Evolutionary conservation across 2,329 filamentous ascomycete genomes (phyloP).

Genomic region (Lachnellula cervina): DNA sequence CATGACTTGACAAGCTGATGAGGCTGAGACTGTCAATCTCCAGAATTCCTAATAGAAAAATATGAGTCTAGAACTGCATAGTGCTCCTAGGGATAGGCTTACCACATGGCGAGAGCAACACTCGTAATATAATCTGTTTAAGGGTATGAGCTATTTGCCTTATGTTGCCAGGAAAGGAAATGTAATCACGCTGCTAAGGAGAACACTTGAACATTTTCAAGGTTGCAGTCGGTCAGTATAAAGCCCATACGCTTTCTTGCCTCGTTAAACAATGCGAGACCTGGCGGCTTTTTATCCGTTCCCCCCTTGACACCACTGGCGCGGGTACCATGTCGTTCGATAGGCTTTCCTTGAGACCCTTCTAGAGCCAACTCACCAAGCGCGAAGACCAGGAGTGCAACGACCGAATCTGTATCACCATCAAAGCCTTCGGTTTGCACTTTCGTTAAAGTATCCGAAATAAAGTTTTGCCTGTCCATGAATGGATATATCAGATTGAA

Average conservation of each 20-base stretch:
- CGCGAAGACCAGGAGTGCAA: constrained; percentile 53
- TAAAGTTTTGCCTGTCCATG: constrained; percentile 52
- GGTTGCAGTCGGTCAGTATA: constrained; percentile 46
- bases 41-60: constrained; percentile 48
- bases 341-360: constrained; percentile 42
- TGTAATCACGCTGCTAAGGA: constrained; percentile 48
- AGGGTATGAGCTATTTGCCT: not conserved
- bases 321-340: constrained; percentile 40
- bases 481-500: constrained; percentile 56
- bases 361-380: constrained; percentile 55
- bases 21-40: constrained; percentile 52
- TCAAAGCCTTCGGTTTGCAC: constrained; percentile 46
- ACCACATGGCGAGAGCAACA: constrained; percentile 48
- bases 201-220: constrained; percentile 56
- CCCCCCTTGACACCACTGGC: constrained; percentile 51
- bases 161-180: not conserved
- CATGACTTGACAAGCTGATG: constrained; percentile 51
- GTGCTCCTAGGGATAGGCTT: constrained; percentile 21
- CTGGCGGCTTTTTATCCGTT: constrained; percentile 46
- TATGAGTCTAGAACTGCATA: constrained; percentile 8
- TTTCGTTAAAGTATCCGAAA: constrained; percentile 40
- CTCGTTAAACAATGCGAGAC: constrained; percentile 57
- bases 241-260: constrained; percentile 56
- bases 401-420: constrained; percentile 45
- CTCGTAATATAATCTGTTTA: constrained; percentile 46